Percentiles rank a stretch among this genome's conserved stretches.
These are phyloP conservation scores for Candolleomyces efflorescens DNA, from an alignment of 768 basidiomycete species.

Conservation along the genomic window DNA sequence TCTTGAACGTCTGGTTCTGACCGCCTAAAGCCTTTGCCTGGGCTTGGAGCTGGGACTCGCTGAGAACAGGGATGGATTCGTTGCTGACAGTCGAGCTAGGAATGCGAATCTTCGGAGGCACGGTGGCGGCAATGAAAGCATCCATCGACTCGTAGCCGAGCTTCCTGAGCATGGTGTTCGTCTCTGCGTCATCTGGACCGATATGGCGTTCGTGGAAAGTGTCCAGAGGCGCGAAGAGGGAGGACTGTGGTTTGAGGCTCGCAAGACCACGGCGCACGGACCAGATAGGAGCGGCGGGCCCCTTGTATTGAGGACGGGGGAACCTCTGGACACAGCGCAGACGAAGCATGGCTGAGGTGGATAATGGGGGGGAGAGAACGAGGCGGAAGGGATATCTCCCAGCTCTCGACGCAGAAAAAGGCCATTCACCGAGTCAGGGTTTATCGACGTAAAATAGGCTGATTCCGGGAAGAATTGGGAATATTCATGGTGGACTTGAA, in stretches of 20 bases:
- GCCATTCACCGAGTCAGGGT: constrained; percentile 55
- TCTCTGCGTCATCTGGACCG: constrained; percentile 84
- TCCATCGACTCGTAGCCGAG: constrained; percentile 89
- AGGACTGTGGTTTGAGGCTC: constrained; percentile 53
- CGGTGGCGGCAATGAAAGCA: constrained; percentile 76
- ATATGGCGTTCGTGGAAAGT: constrained; percentile 89
- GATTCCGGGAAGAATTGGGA: constrained; percentile 18
- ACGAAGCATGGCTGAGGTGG: constrained; percentile 17
- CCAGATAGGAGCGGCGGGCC: constrained; percentile 16
- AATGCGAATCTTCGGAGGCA: constrained; percentile 80
- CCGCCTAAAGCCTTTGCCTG: constrained; percentile 74
- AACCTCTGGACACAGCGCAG: constrained; percentile 17
- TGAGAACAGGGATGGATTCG: constrained; percentile 66
- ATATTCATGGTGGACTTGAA: constrained; percentile 1
- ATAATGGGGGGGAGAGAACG: constrained; percentile 15
- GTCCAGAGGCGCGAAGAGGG: constrained; percentile 83
- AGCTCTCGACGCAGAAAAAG: constrained; percentile 16
- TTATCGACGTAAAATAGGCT: constrained; percentile 24
- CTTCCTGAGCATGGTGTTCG: constrained; percentile 72
- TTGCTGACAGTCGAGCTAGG: constrained; percentile 56
- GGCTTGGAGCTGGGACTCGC: constrained; percentile 79
- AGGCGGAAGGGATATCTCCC: constrained; percentile 9
- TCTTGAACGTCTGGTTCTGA: constrained; percentile 80
- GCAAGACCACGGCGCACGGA: constrained; percentile 41
- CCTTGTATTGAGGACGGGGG: constrained; percentile 16